These are phyloP conservation scores for Circinella minor DNA, from an alignment of 371 early-diverging fungal genomes.

Conservation along the genomic window DNA sequence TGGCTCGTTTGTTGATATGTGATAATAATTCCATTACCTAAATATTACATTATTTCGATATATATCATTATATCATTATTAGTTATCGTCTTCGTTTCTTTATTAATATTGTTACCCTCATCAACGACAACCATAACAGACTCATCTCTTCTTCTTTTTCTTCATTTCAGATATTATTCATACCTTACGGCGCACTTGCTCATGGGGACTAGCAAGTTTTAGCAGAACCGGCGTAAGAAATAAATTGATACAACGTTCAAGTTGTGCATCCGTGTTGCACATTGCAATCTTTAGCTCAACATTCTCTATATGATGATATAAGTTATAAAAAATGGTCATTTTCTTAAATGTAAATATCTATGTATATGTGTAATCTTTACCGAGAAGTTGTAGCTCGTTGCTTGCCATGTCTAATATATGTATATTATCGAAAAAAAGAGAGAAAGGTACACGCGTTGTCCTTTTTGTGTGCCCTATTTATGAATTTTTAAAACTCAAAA, in stretches of 20 bases:
- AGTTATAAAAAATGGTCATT: not conserved
- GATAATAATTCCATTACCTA: slow-evolving; percentile 78
- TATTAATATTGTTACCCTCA: not conserved
- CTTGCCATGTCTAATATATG: slow-evolving; percentile 17
- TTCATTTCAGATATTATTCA: not conserved
- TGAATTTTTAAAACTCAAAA: slow-evolving; percentile 9
- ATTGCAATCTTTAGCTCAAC: slow-evolving; percentile 90
- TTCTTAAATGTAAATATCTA: not conserved
- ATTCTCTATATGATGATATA: slow-evolving; percentile 58
- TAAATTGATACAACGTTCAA: slow-evolving; percentile 69
- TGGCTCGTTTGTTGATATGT: slow-evolving; percentile 83
- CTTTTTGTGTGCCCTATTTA: not conserved
- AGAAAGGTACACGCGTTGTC: slow-evolving; percentile 11
- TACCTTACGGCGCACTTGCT: slow-evolving; percentile 56
- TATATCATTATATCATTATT: not conserved
- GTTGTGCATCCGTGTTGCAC: slow-evolving; percentile 73
- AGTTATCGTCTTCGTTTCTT: not conserved
- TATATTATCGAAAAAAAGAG: not conserved
- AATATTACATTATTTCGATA: not conserved
- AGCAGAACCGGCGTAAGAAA: slow-evolving; percentile 80
- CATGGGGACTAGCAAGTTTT: slow-evolving; percentile 70
- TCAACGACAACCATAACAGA: too few species aligned
- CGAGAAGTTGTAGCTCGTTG: slow-evolving; percentile 48
- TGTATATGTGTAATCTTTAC: slow-evolving; percentile 17
- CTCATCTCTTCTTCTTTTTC: too few species aligned